Percentiles rank a stretch among this genome's conserved stretches.
Evolutionary conservation across 129 eudicot genomes (phyloP).

Genomic region (Flaveria bidentis): DNA sequence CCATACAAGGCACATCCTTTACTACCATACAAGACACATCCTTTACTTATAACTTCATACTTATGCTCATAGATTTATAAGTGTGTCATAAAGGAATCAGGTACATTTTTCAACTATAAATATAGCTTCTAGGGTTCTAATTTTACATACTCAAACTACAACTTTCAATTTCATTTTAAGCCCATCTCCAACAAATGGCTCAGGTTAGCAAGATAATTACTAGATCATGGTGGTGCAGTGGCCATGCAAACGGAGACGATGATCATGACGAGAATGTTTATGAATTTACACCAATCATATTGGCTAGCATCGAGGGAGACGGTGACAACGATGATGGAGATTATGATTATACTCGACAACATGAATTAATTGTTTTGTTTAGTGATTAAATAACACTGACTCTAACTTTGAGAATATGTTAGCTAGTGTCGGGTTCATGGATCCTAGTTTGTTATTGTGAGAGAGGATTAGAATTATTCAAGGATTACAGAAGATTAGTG

Average conservation of each 20-base stretch:
- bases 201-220: constrained; percentile 7
- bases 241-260: background rate
- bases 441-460: no score
- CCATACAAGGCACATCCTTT: constrained; percentile 22
- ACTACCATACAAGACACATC: constrained; percentile 20
- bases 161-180: background rate
- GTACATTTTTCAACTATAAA: constrained; percentile 2
- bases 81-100: background rate
- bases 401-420: constrained; percentile 3
- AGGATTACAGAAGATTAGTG: no score
- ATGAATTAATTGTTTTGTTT: background rate
- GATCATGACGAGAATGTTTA: constrained; percentile 28
- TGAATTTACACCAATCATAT: background rate
- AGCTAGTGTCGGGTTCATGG: no score
- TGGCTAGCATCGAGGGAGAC: constrained; percentile 19
- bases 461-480: no score
- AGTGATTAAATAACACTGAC: background rate
- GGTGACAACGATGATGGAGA: constrained; percentile 28
- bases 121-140: constrained; percentile 7
- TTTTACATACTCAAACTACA: constrained; percentile 8
- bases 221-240: constrained; percentile 7
- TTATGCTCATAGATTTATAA: constrained; percentile 23
- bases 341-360: constrained; percentile 37
- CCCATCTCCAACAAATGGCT: background rate
- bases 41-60: constrained; percentile 21